Conservation (phyloP, 148 eudicot genomes). For the Camellia sinensis region DNA sequence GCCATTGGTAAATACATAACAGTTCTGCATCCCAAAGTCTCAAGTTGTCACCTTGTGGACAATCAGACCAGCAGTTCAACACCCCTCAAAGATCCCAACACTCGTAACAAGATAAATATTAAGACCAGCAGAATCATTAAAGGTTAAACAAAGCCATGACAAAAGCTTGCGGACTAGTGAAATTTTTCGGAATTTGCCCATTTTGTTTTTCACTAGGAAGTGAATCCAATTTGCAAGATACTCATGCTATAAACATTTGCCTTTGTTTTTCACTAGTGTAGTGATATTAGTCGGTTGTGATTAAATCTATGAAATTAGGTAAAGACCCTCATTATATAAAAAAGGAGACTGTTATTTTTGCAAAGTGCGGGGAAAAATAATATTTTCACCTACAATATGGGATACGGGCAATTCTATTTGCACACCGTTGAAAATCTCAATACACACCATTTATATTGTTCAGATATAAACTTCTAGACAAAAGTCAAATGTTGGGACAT, state of each 20-base stretch:
- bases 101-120: background rate
- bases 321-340: too few relatives aligned
- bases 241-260: background rate
- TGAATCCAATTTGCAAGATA: slow-evolving; percentile 2
- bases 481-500: too few relatives aligned
- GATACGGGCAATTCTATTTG: too few relatives aligned
- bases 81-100: background rate
- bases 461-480: too few relatives aligned
- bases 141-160: background rate
- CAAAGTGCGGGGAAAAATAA: too few relatives aligned
- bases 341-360: too few relatives aligned
- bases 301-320: too few relatives aligned
- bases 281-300: too few relatives aligned
- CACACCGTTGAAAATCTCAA: too few relatives aligned
- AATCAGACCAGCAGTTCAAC: background rate
- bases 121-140: background rate
- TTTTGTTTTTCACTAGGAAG: background rate
- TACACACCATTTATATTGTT: too few relatives aligned
- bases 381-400: too few relatives aligned
- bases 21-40: background rate
- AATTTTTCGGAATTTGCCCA: background rate
- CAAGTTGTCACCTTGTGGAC: background rate
- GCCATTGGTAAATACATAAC: background rate
- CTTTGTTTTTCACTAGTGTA: too few relatives aligned
- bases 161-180: background rate